phyloP scores from a whole-genome alignment of 495 filamentous ascomycete species.

The Stereocaulon alpinum region DNA sequence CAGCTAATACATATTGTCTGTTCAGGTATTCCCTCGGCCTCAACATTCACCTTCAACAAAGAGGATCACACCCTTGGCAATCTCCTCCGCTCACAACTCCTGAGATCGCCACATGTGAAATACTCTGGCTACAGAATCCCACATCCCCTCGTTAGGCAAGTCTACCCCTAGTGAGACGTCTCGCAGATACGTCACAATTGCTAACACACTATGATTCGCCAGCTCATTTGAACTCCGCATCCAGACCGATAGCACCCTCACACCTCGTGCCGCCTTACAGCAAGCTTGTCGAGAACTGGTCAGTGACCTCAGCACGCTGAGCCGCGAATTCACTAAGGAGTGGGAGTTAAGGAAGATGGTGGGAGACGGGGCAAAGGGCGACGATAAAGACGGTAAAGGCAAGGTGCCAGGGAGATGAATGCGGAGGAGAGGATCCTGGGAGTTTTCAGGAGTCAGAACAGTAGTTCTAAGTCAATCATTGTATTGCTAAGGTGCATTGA shows the following conservation, averaged over 20 bases:
- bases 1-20: not conserved
- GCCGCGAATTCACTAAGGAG: slow-evolving; percentile 88
- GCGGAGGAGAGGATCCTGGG: not conserved
- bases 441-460: not conserved
- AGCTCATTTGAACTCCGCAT: slow-evolving; percentile 72
- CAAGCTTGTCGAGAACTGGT: slow-evolving; percentile 69
- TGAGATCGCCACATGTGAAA: slow-evolving; percentile 64
- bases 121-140: slow-evolving; percentile 75
- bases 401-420: slow-evolving; percentile 7
- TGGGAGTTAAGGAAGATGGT: slow-evolving; percentile 89
- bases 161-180: not conserved
- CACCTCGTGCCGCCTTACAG: slow-evolving; percentile 78
- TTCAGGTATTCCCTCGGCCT: slow-evolving; percentile 65
- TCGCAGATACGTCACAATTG: not conserved
- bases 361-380: slow-evolving; percentile 42
- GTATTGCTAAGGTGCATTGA: not conserved
- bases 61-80: slow-evolving; percentile 97
- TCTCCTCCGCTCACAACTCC: slow-evolving; percentile 69
- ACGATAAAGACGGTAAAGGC: slow-evolving; percentile 18
- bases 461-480: not conserved
- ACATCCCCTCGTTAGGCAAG: slow-evolving; percentile 35
- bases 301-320: slow-evolving; percentile 60
- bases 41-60: slow-evolving; percentile 88
- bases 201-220: slow-evolving; percentile 4
- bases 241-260: slow-evolving; percentile 81